phyloP scores from a whole-genome alignment of 345 rosid genomes.

The Citropsis articulata region DNA sequence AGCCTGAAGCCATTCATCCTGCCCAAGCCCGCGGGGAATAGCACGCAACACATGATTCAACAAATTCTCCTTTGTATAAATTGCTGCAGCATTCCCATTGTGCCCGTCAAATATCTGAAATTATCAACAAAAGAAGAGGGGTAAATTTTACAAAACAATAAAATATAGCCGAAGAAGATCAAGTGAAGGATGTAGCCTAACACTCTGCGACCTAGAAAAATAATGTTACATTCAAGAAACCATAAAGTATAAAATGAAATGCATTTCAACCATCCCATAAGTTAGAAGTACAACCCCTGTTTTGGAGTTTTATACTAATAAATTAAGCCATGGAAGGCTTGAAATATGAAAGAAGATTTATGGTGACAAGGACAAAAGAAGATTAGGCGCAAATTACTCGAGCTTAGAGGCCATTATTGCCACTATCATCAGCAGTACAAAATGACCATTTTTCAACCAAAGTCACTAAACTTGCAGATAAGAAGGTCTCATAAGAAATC shows the following conservation, averaged over 20 bases:
- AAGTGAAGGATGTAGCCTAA: background rate
- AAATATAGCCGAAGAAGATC: constrained; percentile 5
- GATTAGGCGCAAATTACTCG: background rate
- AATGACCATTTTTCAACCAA: background rate
- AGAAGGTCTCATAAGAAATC: background rate
- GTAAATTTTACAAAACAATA: constrained; percentile 1
- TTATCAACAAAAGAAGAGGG: background rate
- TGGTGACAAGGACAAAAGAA: background rate
- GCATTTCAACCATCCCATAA: background rate
- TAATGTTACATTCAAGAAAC: background rate
- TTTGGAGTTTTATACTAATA: background rate
- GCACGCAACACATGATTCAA: constrained; percentile 68
- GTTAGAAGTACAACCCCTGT: background rate
- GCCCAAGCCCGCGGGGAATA: constrained; percentile 64
- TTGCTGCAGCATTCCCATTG: constrained; percentile 90
- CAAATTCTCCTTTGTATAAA: constrained; percentile 71
- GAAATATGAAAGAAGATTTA: background rate
- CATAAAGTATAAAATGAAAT: background rate
- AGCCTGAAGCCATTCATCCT: constrained; percentile 88
- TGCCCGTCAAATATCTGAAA: constrained; percentile 88
- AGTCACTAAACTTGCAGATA: background rate
- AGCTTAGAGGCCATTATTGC: background rate
- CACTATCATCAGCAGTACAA: background rate
- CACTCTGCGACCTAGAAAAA: background rate
- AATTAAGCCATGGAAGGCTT: background rate